Evolutionary conservation across 108 stramenopile species (phyloP).

Genomic region (Nannochloropsis gaditana): DNA sequence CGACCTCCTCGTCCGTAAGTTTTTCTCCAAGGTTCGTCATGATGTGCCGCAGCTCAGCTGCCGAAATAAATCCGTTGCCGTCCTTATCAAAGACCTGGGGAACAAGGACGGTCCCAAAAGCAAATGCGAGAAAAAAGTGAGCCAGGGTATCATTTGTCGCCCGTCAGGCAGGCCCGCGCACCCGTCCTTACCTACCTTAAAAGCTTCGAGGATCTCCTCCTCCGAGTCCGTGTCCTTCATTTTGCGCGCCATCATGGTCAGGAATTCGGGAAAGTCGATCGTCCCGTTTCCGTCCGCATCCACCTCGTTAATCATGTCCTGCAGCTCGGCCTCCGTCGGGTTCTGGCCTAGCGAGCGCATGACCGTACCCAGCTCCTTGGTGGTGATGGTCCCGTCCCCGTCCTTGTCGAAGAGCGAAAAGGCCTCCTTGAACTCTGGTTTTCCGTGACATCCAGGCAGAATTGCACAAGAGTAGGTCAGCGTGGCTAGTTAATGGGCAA

Average conservation of each 20-base stretch:
- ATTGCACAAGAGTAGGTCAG: too few species aligned
- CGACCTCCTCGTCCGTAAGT: conserved; percentile 99
- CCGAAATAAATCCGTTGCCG: conserved; percentile 99
- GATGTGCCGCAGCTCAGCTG: conserved; percentile 99
- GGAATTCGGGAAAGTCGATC: conserved; percentile 99
- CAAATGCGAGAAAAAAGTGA: not conserved
- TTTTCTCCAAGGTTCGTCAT: conserved; percentile 99
- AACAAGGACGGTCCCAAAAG: conserved; percentile 54
- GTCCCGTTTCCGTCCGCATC: conserved; percentile 99
- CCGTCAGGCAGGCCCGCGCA: not conserved
- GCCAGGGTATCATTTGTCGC: not conserved
- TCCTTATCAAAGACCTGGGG: conserved; percentile 74
- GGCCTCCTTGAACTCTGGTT: conserved; percentile 99
- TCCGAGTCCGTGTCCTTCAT: conserved; percentile 99
- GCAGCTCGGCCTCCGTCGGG: conserved; percentile 99
- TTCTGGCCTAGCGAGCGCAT: conserved; percentile 99
- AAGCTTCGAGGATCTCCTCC: conserved; percentile 99
- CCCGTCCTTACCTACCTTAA: conserved; percentile 67
- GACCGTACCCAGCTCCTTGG: conserved; percentile 99
- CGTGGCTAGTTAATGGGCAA: conserved; percentile 1
- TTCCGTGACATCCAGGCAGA: conserved; percentile 15
- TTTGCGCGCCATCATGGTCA: conserved; percentile 99
- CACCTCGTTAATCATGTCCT: conserved; percentile 99
- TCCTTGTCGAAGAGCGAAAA: conserved; percentile 99
- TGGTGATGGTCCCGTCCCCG: conserved; percentile 99